Evolutionary conservation across 768 basidiomycete genomes (phyloP), one percentile per base, ranked within the genome.

Genomic region (Pleurotus pulmonarius): DNA sequence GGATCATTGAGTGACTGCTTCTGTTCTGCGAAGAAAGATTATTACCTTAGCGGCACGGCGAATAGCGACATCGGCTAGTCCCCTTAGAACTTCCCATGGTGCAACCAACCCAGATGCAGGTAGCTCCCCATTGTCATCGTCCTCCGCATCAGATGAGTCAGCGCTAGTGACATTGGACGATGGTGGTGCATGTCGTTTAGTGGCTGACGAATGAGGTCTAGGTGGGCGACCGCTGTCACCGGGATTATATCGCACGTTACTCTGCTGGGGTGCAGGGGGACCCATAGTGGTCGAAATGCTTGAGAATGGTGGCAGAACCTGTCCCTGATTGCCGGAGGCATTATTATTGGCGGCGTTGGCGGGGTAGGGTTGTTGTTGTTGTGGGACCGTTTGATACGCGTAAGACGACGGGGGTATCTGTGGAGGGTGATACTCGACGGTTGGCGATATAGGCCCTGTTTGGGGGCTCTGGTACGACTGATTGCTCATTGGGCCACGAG

Each of bases 91-190:
- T 71, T 92, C 90, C 86, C 89, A 90, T 49, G 92, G 92, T 7
- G 91, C 92, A 54, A 92, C 85, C 46, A 94, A 80, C 47, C 92
- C 90, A 40, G 81, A 82, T 38, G 88, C 87, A 0, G 92, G 92
- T 12, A 94, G 71, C 66, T 88, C 92, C 15, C 88, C 87, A 56
- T 82, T 82, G 43, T 89, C 90, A 45, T 92, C 90, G 47, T 91
- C 90, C 49, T 93, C 92, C n/a, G 83, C 69, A 64, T 92, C 92
- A 38, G 90, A 89, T 1, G 91, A 91, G 69, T 92, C 85, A 9
- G 88, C 85, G 60, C 88, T 92, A 7, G 86, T 84, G 58, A 85
- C 81, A 62, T 82, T 84, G 1, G 90, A 90, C 12, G 83, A 78
- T 3, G 79, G 72, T 11, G 83, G 80, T 34, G 82, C 81, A 26